Conservation (phyloP, 352 stramenopile species). For the Globisporangium abappressorium region DNA sequence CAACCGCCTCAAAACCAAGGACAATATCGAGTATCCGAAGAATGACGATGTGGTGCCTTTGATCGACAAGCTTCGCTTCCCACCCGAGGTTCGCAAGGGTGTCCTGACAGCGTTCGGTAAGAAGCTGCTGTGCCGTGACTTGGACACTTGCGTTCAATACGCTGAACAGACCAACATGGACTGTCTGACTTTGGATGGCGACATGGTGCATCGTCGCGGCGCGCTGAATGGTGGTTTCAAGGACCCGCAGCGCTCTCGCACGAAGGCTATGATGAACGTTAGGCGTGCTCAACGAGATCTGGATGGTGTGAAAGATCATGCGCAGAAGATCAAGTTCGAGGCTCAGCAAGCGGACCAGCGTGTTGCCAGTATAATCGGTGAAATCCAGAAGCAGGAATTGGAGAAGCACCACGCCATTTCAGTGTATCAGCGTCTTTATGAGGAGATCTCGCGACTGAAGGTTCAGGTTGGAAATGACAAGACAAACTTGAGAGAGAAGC, state of each 20-base stretch:
- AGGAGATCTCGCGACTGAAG: constrained; percentile 78
- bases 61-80: constrained; percentile 85
- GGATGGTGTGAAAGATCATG: constrained; percentile 63
- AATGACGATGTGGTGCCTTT: constrained; percentile 83
- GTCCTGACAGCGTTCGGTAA: constrained; percentile 97
- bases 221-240: constrained; percentile 97
- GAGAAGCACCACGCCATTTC: constrained; percentile 77
- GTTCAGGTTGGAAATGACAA: constrained; percentile 71
- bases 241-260: constrained; percentile 80
- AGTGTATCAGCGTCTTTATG: constrained; percentile 70
- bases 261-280: constrained; percentile 83
- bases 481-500: constrained; percentile 49
- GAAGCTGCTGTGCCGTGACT: constrained; percentile 94
- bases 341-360: constrained; percentile 90
- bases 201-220: constrained; percentile 96
- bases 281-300: constrained; percentile 73
- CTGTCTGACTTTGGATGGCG: constrained; percentile 97
- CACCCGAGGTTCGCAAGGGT: constrained; percentile 83
- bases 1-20: constrained; percentile 87
- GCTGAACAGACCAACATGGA: constrained; percentile 91
- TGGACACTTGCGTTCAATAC: constrained; percentile 88
- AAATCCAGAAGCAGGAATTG: constrained; percentile 81
- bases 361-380: constrained; percentile 78
- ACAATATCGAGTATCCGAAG: constrained; percentile 65
- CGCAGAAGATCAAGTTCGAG: constrained; percentile 81